Evolutionary conservation across 768 basidiomycete species (phyloP).

Genomic region (Chlorophyllum brunneum): DNA sequence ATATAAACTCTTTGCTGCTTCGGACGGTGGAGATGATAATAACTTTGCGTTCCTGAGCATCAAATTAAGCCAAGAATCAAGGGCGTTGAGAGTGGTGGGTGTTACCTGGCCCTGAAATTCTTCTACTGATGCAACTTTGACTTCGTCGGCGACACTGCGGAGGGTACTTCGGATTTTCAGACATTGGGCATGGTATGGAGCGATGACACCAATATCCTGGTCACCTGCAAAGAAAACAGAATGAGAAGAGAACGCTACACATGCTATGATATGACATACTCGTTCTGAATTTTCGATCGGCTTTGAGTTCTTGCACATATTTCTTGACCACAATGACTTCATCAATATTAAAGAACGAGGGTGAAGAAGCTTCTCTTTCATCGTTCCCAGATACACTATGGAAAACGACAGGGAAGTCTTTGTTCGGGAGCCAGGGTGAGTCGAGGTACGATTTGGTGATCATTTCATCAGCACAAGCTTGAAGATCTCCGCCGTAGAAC

Average conservation of each 20-base stretch:
- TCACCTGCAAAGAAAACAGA: slow-evolving; percentile 29
- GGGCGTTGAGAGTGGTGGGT: neutral
- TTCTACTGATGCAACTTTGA: slow-evolving; percentile 62
- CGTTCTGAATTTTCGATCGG: slow-evolving; percentile 32
- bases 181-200: slow-evolving; percentile 59
- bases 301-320: slow-evolving; percentile 39
- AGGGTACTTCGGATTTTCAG: slow-evolving; percentile 40
- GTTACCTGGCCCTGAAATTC: slow-evolving; percentile 59
- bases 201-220: slow-evolving; percentile 53
- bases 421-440: slow-evolving; percentile 36
- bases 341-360: slow-evolving; percentile 68
- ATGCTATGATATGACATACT: slow-evolving; percentile 27
- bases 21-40: slow-evolving; percentile 56
- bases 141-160: slow-evolving; percentile 26
- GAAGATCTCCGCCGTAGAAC: slow-evolving; percentile 56
- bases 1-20: slow-evolving; percentile 47
- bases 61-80: slow-evolving; percentile 12
- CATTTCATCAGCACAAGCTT: slow-evolving; percentile 36
- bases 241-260: neutral
- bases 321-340: slow-evolving; percentile 51
- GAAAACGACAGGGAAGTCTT: slow-evolving; percentile 59
- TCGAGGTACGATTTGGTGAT: slow-evolving; percentile 36
- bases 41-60: slow-evolving; percentile 43
- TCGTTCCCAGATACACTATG: slow-evolving; percentile 59
- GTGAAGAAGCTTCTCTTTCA: slow-evolving; percentile 59